These are phyloP conservation scores for Fusarium lateritium DNA, from an alignment of 2,329 filamentous ascomycete genomes.

Conservation along the genomic window DNA sequence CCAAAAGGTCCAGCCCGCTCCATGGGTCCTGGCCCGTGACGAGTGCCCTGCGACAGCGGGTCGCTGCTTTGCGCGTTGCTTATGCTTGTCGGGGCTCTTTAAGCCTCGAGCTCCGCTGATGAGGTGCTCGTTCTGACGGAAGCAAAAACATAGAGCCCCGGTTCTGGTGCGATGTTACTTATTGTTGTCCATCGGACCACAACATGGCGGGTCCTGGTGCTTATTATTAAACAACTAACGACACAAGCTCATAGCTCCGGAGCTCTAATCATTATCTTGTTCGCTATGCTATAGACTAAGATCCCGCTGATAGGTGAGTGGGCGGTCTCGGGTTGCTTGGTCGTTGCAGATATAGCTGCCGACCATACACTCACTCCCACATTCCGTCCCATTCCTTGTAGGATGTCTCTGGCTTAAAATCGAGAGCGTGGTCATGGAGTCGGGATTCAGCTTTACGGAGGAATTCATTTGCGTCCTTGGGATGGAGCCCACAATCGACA, in stretches of 20 bases:
- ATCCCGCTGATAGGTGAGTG: neutral
- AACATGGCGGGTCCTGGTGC: neutral
- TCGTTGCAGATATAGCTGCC: neutral
- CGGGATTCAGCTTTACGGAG: constrained; percentile 1
- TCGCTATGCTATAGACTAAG: neutral
- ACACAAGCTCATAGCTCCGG: neutral
- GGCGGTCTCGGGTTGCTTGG: neutral
- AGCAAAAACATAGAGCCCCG: constrained; percentile 1
- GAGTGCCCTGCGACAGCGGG: constrained; percentile 28
- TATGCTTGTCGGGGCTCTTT: constrained; percentile 12
- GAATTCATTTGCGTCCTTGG: constrained; percentile 4
- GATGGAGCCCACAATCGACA: neutral
- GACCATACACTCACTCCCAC: constrained; percentile 1
- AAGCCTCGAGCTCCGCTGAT: constrained; percentile 11
- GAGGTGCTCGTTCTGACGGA: neutral
- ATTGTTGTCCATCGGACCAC: neutral
- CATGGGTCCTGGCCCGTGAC: constrained; percentile 20
- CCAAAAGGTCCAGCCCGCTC: constrained; percentile 4
- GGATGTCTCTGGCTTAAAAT: neutral
- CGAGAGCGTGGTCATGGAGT: neutral
- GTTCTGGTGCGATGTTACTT: neutral
- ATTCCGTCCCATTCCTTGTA: constrained; percentile 8
- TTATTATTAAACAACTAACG: neutral
- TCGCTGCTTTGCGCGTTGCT: constrained; percentile 5
- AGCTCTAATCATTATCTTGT: neutral